phyloP scores from a whole-genome alignment of 2,329 filamentous ascomycete genomes.

The Alternaria gaisen region DNA sequence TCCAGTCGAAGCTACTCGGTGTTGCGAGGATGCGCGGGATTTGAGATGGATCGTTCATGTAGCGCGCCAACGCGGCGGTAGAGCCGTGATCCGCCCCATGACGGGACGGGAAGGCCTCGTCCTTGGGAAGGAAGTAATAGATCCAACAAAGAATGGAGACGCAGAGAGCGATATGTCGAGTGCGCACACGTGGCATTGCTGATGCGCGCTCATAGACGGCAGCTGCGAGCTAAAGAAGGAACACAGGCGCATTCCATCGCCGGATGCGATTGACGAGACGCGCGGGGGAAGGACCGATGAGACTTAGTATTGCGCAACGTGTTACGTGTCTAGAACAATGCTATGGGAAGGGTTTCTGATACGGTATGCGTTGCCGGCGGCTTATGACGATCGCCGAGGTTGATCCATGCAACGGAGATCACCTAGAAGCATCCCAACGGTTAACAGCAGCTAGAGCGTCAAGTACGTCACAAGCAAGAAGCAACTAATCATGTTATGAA shows the following conservation, averaged over 20 bases:
- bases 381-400: background rate
- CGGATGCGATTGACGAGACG: constrained; percentile 1
- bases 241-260: constrained; percentile 19
- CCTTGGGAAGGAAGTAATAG: constrained; percentile 37
- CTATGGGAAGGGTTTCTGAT: background rate
- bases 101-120: constrained; percentile 15
- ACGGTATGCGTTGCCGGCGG: background rate
- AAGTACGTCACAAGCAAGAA: background rate
- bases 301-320: constrained; percentile 18
- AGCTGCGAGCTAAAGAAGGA: constrained; percentile 5
- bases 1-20: constrained; percentile 46
- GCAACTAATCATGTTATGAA: background rate
- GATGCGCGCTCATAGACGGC: constrained; percentile 12
- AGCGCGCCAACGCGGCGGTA: constrained; percentile 36
- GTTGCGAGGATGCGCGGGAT: constrained; percentile 35
- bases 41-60: constrained; percentile 43
- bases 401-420: background rate
- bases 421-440: background rate
- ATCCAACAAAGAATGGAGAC: constrained; percentile 37
- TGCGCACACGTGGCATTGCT: constrained; percentile 42
- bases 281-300: constrained; percentile 3
- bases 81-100: constrained; percentile 23
- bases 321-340: constrained; percentile 17
- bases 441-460: background rate
- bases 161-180: constrained; percentile 37